Conservation (phyloP, 148 eudicot genomes). For the Rheum nobile region DNA sequence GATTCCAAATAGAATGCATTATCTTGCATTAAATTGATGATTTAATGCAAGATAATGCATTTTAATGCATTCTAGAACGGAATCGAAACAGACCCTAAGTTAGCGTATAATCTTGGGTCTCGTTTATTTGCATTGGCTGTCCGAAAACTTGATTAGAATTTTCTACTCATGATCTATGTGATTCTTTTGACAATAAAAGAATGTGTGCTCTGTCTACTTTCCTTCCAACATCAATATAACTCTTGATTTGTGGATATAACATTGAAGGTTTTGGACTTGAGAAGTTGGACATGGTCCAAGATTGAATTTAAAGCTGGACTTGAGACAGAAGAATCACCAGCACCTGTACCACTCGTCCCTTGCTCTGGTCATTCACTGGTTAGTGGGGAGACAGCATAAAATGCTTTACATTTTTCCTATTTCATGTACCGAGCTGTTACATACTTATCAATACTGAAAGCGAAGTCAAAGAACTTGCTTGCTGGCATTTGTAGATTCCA, state of each 20-base stretch:
- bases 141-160: background rate
- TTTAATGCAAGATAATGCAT: too few relatives aligned
- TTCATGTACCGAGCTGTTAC: background rate
- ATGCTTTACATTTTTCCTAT: background rate
- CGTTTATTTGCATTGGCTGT: background rate
- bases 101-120: background rate
- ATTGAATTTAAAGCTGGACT: conserved; percentile 53
- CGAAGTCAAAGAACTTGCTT: background rate
- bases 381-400: conserved; percentile 17
- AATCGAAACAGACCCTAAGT: too few relatives aligned
- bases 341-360: conserved; percentile 39
- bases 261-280: conserved; percentile 73
- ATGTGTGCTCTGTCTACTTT: background rate
- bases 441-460: background rate
- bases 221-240: background rate
- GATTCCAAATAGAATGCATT: too few relatives aligned
- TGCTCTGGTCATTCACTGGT: conserved; percentile 96
- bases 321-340: conserved; percentile 35
- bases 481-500: conserved; percentile 47
- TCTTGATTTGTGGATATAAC: conserved; percentile 7
- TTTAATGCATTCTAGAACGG: too few relatives aligned
- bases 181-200: background rate
- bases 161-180: background rate
- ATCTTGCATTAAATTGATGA: too few relatives aligned
- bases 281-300: conserved; percentile 92